These are phyloP conservation scores for Rhynchospora tenuis DNA, from an alignment of 176 grass and related monocot species.

Conservation along the genomic window DNA sequence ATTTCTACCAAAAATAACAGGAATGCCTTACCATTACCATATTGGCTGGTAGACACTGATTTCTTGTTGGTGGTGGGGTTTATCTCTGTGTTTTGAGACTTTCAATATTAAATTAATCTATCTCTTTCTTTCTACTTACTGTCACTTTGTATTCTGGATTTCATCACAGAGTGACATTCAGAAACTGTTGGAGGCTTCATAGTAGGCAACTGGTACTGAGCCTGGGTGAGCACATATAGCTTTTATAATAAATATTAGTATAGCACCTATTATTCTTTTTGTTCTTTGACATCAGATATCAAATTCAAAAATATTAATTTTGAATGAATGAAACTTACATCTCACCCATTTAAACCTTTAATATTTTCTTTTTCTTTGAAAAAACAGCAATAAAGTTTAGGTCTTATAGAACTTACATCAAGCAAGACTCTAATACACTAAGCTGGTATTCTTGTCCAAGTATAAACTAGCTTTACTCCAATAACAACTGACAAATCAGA, in stretches of 20 bases:
- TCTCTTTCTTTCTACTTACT: not conserved
- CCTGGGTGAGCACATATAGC: not conserved
- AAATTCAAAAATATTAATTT: not conserved
- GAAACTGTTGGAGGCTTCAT: constrained; percentile 8
- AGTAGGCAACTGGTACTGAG: not conserved
- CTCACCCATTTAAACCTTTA: not conserved
- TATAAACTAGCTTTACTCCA: not conserved
- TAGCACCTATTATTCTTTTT: not conserved
- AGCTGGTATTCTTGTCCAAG: not conserved
- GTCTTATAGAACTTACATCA: not conserved
- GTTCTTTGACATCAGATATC: not conserved
- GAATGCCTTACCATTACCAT: not conserved
- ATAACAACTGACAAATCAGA: not conserved
- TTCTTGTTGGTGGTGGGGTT: not conserved
- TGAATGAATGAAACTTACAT: not conserved
- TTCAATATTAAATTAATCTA: not conserved
- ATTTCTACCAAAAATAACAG: not conserved
- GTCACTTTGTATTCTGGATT: not conserved
- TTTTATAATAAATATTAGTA: not conserved
- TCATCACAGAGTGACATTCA: not conserved
- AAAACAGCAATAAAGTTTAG: not conserved
- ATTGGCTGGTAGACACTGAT: not conserved
- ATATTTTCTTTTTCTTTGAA: not conserved
- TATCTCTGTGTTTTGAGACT: not conserved
- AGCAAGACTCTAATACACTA: not conserved